phyloP scores from a whole-genome alignment of 805 yeast genomes.

The Lipomyces oligophaga region DNA sequence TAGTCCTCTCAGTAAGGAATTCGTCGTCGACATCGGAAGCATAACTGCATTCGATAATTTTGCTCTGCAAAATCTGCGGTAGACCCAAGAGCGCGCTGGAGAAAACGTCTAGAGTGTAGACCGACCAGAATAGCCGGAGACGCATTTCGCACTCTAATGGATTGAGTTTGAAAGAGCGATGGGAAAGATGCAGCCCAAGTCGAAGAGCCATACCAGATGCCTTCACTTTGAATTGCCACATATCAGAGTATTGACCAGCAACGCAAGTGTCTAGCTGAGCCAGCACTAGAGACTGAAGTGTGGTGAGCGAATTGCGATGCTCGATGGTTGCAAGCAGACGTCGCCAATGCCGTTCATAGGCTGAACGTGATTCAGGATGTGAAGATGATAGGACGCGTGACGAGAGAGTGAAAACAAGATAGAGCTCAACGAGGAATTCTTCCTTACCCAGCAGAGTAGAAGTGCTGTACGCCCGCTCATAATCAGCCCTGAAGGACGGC shows the following conservation, averaged over 20 bases:
- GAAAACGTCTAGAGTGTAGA: constrained; percentile 71
- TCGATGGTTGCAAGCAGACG: constrained; percentile 23
- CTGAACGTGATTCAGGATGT: constrained; percentile 8
- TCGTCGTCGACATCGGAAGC: constrained; percentile 45
- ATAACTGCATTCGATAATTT: constrained; percentile 79
- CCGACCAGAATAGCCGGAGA: constrained; percentile 79
- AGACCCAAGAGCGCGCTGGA: constrained; percentile 74
- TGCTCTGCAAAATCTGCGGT: constrained; percentile 73
- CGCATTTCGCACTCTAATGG: constrained; percentile 81
- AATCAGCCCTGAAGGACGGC: constrained; percentile 61
- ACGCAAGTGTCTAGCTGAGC: constrained; percentile 68
- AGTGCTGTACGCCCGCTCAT: constrained; percentile 37
- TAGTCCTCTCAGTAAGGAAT: constrained; percentile 20
- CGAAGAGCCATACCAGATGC: constrained; percentile 82
- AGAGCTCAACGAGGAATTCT: constrained; percentile 32
- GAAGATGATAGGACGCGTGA: constrained; percentile 29
- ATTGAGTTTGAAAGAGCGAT: constrained; percentile 43
- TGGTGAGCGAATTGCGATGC: constrained; percentile 30
- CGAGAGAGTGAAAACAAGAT: constrained; percentile 33
- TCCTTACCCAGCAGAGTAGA: constrained; percentile 24
- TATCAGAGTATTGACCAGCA: constrained; percentile 66
- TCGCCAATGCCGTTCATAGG: constrained; percentile 33
- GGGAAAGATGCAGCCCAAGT: constrained; percentile 78
- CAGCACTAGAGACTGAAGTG: constrained; percentile 60
- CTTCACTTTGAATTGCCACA: constrained; percentile 72